phyloP scores from a whole-genome alignment of 495 filamentous ascomycete genomes.

The Amniculicola lignicola region DNA sequence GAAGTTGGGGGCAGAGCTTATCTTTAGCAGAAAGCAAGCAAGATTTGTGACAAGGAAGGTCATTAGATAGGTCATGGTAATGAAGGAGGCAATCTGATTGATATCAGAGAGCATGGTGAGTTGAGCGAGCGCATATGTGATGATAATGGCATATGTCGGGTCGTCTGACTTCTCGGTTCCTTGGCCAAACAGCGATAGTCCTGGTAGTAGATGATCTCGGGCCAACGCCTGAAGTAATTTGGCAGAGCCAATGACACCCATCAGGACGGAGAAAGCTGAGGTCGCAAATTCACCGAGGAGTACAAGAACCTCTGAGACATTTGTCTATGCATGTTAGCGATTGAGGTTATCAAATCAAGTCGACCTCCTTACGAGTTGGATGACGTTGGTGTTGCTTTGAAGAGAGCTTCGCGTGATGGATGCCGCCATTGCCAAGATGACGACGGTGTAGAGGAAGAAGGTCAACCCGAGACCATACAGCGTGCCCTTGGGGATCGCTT shows the following conservation, averaged over 20 bases:
- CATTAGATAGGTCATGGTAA: constrained; percentile 85
- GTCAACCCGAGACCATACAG: constrained; percentile 72
- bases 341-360: background rate
- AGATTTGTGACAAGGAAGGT: constrained; percentile 76
- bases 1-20: constrained; percentile 91
- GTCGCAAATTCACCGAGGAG: constrained; percentile 80
- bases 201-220: constrained; percentile 74
- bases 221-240: constrained; percentile 84
- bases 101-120: constrained; percentile 79
- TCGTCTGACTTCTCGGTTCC: constrained; percentile 74
- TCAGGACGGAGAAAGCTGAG: constrained; percentile 78
- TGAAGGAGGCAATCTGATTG: constrained; percentile 83
- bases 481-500: constrained; percentile 78
- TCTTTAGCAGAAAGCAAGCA: constrained; percentile 83
- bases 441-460: constrained; percentile 69
- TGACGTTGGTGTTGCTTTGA: constrained; percentile 71
- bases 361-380: constrained; percentile 58
- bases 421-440: constrained; percentile 77
- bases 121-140: constrained; percentile 74
- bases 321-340: constrained; percentile 49
- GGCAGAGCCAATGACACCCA: constrained; percentile 85
- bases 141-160: constrained; percentile 70
- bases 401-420: constrained; percentile 72
- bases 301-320: constrained; percentile 66
- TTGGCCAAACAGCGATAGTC: constrained; percentile 69